Evolutionary conservation across 129 eudicot species (phyloP).

Genomic region (Artemisia argyi): DNA sequence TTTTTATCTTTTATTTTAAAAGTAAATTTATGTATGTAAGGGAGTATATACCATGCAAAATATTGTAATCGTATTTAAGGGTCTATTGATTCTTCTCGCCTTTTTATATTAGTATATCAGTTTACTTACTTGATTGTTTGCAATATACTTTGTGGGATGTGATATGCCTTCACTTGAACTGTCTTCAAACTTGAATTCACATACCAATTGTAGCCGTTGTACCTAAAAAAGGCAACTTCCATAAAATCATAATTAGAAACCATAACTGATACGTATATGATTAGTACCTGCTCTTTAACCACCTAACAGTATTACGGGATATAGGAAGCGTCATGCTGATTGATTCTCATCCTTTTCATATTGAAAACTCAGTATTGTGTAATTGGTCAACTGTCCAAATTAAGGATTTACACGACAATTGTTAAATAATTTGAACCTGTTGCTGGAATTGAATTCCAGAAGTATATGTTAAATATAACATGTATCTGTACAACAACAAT

Average conservation of each 20-base stretch:
- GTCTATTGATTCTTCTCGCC: background rate
- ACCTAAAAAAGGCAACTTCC: conserved; percentile 4
- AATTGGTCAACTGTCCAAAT: conserved; percentile 39
- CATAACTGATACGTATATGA: background rate
- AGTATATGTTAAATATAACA: conserved; percentile 41
- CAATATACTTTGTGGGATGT: conserved; percentile 4
- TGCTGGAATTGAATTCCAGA: conserved; percentile 50
- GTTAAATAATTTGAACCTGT: conserved; percentile 38
- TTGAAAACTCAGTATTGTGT: conserved; percentile 21
- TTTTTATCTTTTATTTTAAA: background rate
- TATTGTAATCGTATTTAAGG: background rate
- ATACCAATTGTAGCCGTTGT: background rate
- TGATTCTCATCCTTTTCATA: background rate
- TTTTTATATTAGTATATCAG: background rate
- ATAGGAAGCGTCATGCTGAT: background rate
- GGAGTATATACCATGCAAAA: background rate
- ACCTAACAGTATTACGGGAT: background rate
- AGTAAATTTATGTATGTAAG: background rate
- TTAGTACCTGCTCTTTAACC: conserved; percentile 18
- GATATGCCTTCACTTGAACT: background rate
- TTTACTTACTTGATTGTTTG: conserved; percentile 15
- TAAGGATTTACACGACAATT: conserved; percentile 40
- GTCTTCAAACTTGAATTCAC: conserved; percentile 11
- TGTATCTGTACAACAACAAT: conserved; percentile 61
- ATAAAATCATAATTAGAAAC: background rate